phyloP scores from a whole-genome alignment of 2,329 filamentous ascomycete species.

The Cladorrhinum sp. region DNA sequence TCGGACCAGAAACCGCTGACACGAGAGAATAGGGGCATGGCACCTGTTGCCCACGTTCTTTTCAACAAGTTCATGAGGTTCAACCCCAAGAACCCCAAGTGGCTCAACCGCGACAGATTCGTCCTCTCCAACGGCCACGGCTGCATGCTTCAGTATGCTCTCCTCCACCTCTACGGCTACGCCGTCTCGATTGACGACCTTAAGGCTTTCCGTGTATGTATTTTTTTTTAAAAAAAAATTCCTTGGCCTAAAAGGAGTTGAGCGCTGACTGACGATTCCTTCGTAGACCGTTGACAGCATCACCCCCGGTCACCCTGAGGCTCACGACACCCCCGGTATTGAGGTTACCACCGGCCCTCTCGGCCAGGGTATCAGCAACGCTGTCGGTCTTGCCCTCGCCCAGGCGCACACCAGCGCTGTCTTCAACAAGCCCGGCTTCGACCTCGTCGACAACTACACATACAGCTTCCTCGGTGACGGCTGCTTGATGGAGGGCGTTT shows the following conservation, averaged over 20 bases:
- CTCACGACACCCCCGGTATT: constrained; percentile 92
- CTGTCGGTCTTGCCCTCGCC: constrained; percentile 95
- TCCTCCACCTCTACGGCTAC: constrained; percentile 96
- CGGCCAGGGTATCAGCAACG: constrained; percentile 95
- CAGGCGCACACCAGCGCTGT: constrained; percentile 85
- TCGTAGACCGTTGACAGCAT: constrained; percentile 60
- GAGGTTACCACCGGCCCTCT: constrained; percentile 98
- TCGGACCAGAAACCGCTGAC: constrained; percentile 32
- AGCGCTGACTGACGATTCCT: constrained; percentile 9
- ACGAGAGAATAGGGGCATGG: constrained; percentile 63
- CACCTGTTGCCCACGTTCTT: constrained; percentile 91
- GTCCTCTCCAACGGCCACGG: constrained; percentile 98
- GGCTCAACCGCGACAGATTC: constrained; percentile 97
- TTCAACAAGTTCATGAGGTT: constrained; percentile 99
- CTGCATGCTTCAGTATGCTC: constrained; percentile 98
- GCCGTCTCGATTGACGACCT: constrained; percentile 82
- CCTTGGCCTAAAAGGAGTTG: too few species aligned
- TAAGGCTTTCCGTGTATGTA: constrained; percentile 90
- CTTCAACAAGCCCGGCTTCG: constrained; percentile 96
- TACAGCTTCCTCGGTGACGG: constrained; percentile 97
- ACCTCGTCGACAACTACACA: constrained; percentile 93
- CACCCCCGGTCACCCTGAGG: constrained; percentile 93
- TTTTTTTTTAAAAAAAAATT: too few species aligned
- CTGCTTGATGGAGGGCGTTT: constrained; percentile 97
- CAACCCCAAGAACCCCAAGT: constrained; percentile 98